A percentile compares a stretch with the other conserved stretches of the same genome.
phyloP scores from a whole-genome alignment of 176 grass and related monocot species.

The Poa pratensis region DNA sequence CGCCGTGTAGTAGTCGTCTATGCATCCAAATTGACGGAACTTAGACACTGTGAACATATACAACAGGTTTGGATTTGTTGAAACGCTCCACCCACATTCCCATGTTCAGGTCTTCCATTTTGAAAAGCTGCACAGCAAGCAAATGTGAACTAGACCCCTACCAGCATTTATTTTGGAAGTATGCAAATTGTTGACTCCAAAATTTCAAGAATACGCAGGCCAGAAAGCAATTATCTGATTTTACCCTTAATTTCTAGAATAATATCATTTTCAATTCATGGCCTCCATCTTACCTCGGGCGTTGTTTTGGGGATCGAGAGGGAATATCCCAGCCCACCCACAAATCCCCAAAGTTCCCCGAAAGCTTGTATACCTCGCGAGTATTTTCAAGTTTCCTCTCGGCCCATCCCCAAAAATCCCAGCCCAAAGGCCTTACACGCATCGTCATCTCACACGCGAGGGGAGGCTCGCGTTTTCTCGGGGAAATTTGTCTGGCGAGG shows the following conservation, averaged over 20 bases:
- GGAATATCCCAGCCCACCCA: too few relatives aligned
- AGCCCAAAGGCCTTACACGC: too few relatives aligned
- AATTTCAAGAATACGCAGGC: background rate
- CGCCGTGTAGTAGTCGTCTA: slow-evolving; percentile 87
- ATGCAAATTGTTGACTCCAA: slow-evolving; percentile 15
- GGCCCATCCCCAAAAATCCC: too few relatives aligned
- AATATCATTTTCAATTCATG: too few relatives aligned
- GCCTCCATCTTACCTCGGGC: too few relatives aligned
- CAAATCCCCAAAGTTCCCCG: too few relatives aligned
- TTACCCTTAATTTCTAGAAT: slow-evolving; percentile 74
- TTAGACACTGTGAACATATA: slow-evolving; percentile 73
- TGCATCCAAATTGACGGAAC: slow-evolving; percentile 92
- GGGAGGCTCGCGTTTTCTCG: too few relatives aligned
- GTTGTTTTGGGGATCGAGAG: too few relatives aligned
- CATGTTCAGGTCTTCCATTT: slow-evolving; percentile 99
- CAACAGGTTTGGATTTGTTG: slow-evolving; percentile 57
- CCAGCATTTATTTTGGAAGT: background rate
- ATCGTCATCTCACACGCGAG: too few relatives aligned
- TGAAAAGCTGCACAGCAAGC: slow-evolving; percentile 78
- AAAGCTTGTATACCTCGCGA: too few relatives aligned
- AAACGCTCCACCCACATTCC: slow-evolving; percentile 96
- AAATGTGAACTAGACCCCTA: slow-evolving; percentile 35
- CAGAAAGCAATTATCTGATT: slow-evolving; percentile 28
- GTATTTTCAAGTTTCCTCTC: too few relatives aligned
- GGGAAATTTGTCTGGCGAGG: too few relatives aligned